Conservation (phyloP, 768 basidiomycete genomes). For the Candolleomyces eurysporus region DNA sequence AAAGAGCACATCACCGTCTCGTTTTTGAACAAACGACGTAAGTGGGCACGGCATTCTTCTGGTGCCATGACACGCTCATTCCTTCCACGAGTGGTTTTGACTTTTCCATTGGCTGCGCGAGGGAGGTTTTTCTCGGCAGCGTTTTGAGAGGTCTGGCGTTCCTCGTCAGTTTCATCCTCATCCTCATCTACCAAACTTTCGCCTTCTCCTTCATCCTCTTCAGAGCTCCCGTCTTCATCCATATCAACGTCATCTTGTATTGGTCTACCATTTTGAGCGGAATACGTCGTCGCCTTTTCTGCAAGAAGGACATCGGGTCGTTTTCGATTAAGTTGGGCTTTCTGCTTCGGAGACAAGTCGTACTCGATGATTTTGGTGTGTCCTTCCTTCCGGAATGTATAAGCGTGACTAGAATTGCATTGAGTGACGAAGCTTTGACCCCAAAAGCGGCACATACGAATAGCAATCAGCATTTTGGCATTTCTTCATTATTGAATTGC, state of each 20-base stretch:
- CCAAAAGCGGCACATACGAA: slow-evolving; percentile 55
- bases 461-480: slow-evolving; percentile 78
- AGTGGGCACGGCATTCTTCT: slow-evolving; percentile 91
- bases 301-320: slow-evolving; percentile 76
- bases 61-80: slow-evolving; percentile 90
- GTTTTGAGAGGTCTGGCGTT: slow-evolving; percentile 15
- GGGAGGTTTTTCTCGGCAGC: slow-evolving; percentile 39
- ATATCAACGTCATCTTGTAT: slow-evolving; percentile 44
- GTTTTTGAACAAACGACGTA: slow-evolving; percentile 83
- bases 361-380: slow-evolving; percentile 94
- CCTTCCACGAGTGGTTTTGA: slow-evolving; percentile 75
- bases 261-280: slow-evolving; percentile 21
- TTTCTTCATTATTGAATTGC: slow-evolving; percentile 59
- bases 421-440: slow-evolving; percentile 4
- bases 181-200: slow-evolving; percentile 45
- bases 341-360: slow-evolving; percentile 80
- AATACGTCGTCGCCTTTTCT: slow-evolving; percentile 38
- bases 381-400: slow-evolving; percentile 92
- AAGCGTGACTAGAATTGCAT: slow-evolving; percentile 52
- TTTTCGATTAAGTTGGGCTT: slow-evolving; percentile 52
- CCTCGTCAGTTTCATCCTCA: slow-evolving; percentile 35
- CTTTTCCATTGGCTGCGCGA: slow-evolving; percentile 70
- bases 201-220: slow-evolving; percentile 47
- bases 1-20: slow-evolving; percentile 81
- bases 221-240: slow-evolving; percentile 49